Conservation (phyloP, 2,329 filamentous ascomycete species). For the Zymoseptoria pseudotritici region DNA sequence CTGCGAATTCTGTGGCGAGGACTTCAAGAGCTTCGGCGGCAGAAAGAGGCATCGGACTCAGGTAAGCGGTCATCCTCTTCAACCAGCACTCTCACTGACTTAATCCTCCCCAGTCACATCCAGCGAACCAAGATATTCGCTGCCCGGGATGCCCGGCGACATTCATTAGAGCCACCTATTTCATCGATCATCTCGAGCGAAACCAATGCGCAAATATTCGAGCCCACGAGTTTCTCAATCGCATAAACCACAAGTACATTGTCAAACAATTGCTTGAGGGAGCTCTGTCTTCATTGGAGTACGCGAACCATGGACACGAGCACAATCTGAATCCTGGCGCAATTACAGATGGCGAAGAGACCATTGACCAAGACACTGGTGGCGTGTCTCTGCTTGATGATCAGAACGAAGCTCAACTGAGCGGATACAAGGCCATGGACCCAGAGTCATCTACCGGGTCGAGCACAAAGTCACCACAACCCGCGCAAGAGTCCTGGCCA, state of each 20-base stretch:
- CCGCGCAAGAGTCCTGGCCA: neutral
- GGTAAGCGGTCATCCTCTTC: slow-evolving; percentile 31
- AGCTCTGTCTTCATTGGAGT: slow-evolving; percentile 18
- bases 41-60: slow-evolving; percentile 45
- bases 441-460: neutral
- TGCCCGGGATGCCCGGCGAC: slow-evolving; percentile 46
- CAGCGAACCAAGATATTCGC: slow-evolving; percentile 41
- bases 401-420: slow-evolving; percentile 12
- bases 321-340: neutral
- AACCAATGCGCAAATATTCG: slow-evolving; percentile 42
- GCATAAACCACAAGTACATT: slow-evolving; percentile 45
- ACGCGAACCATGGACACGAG: neutral
- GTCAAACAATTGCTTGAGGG: slow-evolving; percentile 31
- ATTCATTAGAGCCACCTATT: slow-evolving; percentile 42
- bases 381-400: slow-evolving; percentile 14
- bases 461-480: neutral
- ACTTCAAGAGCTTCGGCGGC: slow-evolving; percentile 48
- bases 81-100: slow-evolving; percentile 1
- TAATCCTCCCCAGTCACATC: slow-evolving; percentile 30
- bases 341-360: slow-evolving; percentile 4
- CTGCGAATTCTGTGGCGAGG: slow-evolving; percentile 50
- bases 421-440: slow-evolving; percentile 13
- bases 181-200: slow-evolving; percentile 50
- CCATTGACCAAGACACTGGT: slow-evolving; percentile 6
- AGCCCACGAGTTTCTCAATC: slow-evolving; percentile 36